Evolutionary conservation across 2,329 filamentous ascomycete species (phyloP).

Genomic region (Trichoderma aggressivum): DNA sequence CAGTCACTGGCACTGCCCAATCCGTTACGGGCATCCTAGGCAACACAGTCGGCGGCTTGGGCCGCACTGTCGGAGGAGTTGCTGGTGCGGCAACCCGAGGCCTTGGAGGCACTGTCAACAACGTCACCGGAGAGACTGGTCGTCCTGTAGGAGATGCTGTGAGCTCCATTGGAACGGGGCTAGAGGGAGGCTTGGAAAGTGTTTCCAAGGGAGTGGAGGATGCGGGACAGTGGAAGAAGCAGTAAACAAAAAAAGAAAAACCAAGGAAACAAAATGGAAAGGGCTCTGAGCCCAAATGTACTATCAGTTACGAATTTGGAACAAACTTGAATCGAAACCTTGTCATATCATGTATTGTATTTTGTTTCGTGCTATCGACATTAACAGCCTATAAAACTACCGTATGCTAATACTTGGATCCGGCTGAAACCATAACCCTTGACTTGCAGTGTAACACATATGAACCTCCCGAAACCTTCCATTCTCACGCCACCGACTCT

Average conservation of each 20-base stretch:
- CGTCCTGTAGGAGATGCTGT: conserved; percentile 55
- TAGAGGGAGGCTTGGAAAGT: conserved; percentile 48
- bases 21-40: conserved; percentile 41
- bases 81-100: conserved; percentile 54
- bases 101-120: conserved; percentile 53
- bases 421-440: not conserved
- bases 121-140: conserved; percentile 51
- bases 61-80: conserved; percentile 40
- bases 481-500: not conserved
- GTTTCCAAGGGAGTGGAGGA: conserved; percentile 55
- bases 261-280: not conserved
- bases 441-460: not conserved
- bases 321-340: not conserved
- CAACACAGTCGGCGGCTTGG: conserved; percentile 40
- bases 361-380: not conserved
- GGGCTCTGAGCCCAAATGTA: not conserved
- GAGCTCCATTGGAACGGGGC: conserved; percentile 49
- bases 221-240: conserved; percentile 55
- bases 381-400: not conserved
- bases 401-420: not conserved
- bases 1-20: conserved; percentile 35
- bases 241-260: conserved; percentile 18
- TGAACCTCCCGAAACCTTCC: not conserved
- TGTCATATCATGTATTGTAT: not conserved
- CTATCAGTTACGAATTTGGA: not conserved